A percentile compares a stretch with the other conserved stretches of the same genome.
phyloP scores from a whole-genome alignment of 768 basidiomycete genomes.

The Boletus pseudo-olivaceus region DNA sequence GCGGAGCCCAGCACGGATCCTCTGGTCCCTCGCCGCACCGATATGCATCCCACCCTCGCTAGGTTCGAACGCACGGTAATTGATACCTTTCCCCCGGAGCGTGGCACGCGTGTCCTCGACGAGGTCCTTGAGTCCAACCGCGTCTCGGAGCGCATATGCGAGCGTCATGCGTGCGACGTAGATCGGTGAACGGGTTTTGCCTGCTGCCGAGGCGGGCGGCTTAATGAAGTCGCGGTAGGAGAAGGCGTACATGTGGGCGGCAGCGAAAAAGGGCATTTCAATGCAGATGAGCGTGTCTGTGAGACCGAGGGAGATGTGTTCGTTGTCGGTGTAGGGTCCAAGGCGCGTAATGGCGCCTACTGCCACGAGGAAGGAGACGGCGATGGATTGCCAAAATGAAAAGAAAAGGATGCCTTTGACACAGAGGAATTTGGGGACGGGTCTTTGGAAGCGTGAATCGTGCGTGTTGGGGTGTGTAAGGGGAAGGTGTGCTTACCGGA shows the following conservation, averaged over 20 bases:
- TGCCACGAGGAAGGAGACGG: constrained; percentile 84
- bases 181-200: constrained; percentile 27
- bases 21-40: constrained; percentile 77
- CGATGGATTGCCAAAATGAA: constrained; percentile 95
- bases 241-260: constrained; percentile 95
- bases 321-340: constrained; percentile 83
- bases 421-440: constrained; percentile 95
- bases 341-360: constrained; percentile 70
- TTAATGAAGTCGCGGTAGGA: constrained; percentile 73
- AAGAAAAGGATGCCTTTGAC: constrained; percentile 99
- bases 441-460: constrained; percentile 40
- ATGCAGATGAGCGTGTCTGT: constrained; percentile 90
- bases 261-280: constrained; percentile 97
- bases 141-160: constrained; percentile 82
- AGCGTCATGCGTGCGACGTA: constrained; percentile 90
- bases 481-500: constrained; percentile 49
- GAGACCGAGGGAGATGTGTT: constrained; percentile 87
- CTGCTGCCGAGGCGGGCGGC: constrained; percentile 44
- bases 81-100: constrained; percentile 84
- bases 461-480: background rate
- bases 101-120: constrained; percentile 82
- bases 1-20: constrained; percentile 88
- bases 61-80: constrained; percentile 95
- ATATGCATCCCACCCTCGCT: constrained; percentile 92
- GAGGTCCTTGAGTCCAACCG: constrained; percentile 84